Evolutionary conservation across 2,329 filamentous ascomycete species (phyloP).

Genomic region (Colletotrichum tamarilloi): DNA sequence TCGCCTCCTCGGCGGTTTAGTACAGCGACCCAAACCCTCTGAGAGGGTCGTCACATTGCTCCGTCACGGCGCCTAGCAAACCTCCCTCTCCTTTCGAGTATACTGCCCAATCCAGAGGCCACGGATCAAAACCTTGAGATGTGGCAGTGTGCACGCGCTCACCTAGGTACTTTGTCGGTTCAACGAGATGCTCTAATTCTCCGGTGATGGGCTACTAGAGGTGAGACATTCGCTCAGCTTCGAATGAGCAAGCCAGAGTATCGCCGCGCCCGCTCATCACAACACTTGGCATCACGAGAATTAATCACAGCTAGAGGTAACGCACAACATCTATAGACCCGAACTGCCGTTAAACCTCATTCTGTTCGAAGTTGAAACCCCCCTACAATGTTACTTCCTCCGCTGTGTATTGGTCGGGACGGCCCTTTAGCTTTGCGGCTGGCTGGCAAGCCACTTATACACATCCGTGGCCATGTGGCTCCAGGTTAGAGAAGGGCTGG

Average conservation of each 20-base stretch:
- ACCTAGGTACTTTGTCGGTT: slow-evolving; percentile 1
- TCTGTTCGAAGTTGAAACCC: neutral
- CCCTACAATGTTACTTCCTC: neutral
- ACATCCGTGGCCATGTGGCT: slow-evolving; percentile 11
- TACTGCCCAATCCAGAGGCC: slow-evolving; percentile 14
- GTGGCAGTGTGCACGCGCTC: neutral
- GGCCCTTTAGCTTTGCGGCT: slow-evolving; percentile 9
- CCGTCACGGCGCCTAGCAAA: slow-evolving; percentile 10
- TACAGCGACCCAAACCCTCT: slow-evolving; percentile 17
- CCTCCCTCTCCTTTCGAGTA: slow-evolving; percentile 13
- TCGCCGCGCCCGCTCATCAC: neutral
- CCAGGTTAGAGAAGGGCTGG: slow-evolving; percentile 5
- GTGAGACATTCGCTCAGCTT: slow-evolving; percentile 7
- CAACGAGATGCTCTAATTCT: neutral
- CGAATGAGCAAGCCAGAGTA: neutral
- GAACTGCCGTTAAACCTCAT: neutral
- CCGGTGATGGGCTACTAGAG: neutral
- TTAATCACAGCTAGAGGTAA: neutral
- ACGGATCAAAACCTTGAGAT: slow-evolving; percentile 3
- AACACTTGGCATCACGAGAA: neutral
- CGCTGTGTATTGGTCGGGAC: neutral
- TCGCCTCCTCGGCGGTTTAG: neutral
- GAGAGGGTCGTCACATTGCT: slow-evolving; percentile 21
- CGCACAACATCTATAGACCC: neutral
- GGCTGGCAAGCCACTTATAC: neutral